Base-by-base conservation (phyloP, 495 filamentous ascomycete species). In the Elaphomyces granulatus region DNA sequence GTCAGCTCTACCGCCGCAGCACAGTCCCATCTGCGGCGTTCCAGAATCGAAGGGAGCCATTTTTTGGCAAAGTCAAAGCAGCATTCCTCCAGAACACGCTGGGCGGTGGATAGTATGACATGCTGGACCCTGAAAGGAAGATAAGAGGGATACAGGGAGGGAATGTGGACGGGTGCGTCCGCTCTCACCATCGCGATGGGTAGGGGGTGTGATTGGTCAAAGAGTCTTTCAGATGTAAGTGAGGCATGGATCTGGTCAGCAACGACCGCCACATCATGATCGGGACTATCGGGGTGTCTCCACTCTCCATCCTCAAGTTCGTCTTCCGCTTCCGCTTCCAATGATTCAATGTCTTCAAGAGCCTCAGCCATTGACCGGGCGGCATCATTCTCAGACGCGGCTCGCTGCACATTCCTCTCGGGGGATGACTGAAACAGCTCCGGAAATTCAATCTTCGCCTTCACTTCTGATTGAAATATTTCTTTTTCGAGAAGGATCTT, bases 91-190 rank as follows among this genome's bases (percentile, higher is more conserved):
- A 64, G 42, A 19, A 61, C 47, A n/a, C 46, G 40, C 38, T 66
- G 51, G 1, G 53, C 46, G 43, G 49, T 56, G 14, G 50, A 52
- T 8, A 64, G 46, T 16, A 66, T 56, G 20, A 47, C 50, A 45
- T 64, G 59, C 40, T 66, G 60, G 2, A 58, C 46, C 38, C 57
- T 49, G 43, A 59, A 66, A 26, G 61, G 61, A 19, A 66, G 50
- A 31, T 55, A 59, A 3, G 51, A 50, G 15, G 59, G 59, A 51
- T 61, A 63, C 23, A 61, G 37, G 4, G 56, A 60, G 15, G 19
- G 17, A 7, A 32, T 38, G 20, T 38, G n/a, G n/a, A n/a, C n/a
- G n/a, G n/a, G n/a, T n/a, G n/a, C 17, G 3, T 39, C 6, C 7
- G 14, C 20, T 16, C 15, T 36, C 33, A 8, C 8, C 8, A 36